Evolutionary conservation across 2,329 filamentous ascomycete genomes (phyloP).

Genomic region (Curvularia eragrostidis): DNA sequence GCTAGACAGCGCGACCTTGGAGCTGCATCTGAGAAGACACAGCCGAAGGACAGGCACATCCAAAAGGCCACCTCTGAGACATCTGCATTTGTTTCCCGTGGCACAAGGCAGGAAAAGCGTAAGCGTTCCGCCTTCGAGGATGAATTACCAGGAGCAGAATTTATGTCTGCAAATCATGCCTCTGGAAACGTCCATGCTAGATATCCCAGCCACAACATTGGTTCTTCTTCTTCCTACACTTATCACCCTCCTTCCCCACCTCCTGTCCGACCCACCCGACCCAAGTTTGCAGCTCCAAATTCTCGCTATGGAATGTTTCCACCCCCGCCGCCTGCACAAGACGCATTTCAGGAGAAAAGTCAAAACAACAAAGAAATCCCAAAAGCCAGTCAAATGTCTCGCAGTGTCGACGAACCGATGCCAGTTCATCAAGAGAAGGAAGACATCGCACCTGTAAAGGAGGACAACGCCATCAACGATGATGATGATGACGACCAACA

Average conservation of each 20-base stretch:
- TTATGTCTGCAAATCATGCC: neutral
- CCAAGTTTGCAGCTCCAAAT: neutral
- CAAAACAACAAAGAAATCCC: too few relatives aligned
- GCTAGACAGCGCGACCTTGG: neutral
- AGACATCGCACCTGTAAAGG: too few relatives aligned
- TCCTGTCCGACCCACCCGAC: neutral
- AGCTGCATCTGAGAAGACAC: neutral
- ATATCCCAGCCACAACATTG: neutral
- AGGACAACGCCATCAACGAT: neutral
- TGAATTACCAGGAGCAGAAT: neutral
- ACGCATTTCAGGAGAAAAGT: too few relatives aligned
- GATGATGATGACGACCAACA: slow-evolving; percentile 3
- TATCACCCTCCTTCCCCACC: neutral
- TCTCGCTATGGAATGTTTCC: slow-evolving; percentile 1
- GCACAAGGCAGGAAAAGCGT: neutral
- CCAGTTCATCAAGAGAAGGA: too few relatives aligned
- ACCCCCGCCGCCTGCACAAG: too few relatives aligned
- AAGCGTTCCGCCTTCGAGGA: neutral
- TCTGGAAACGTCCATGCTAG: neutral
- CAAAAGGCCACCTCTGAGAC: neutral
- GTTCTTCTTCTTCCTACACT: neutral
- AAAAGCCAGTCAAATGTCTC: neutral
- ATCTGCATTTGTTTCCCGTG: neutral
- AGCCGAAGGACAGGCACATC: neutral
- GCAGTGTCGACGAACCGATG: too few relatives aligned